phyloP scores from a whole-genome alignment of 108 stramenopile species.

The Cyclotella kingstonii region DNA sequence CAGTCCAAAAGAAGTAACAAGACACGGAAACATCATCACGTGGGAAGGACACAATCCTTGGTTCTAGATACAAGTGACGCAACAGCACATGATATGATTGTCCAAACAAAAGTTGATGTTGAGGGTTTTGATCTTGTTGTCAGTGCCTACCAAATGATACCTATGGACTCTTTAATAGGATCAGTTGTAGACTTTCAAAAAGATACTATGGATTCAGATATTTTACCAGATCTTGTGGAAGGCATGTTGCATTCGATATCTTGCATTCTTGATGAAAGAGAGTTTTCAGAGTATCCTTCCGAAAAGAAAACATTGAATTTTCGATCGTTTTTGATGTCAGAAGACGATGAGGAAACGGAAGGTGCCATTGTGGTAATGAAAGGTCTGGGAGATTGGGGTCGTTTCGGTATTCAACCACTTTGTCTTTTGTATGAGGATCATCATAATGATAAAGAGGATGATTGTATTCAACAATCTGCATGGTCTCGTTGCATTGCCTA shows the following conservation, averaged over 20 bases:
- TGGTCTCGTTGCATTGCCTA: slow-evolving; percentile 36
- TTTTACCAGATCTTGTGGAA: slow-evolving; percentile 22
- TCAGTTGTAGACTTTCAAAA: too few relatives aligned
- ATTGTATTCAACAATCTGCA: slow-evolving; percentile 12
- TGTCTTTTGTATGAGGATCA: slow-evolving; percentile 44
- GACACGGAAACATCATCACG: slow-evolving; percentile 56
- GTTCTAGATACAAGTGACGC: slow-evolving; percentile 21
- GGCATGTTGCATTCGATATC: slow-evolving; percentile 45
- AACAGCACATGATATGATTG: too few relatives aligned
- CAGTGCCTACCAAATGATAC: slow-evolving; percentile 23
- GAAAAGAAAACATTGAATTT: slow-evolving; percentile 31
- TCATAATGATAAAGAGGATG: slow-evolving; percentile 20
- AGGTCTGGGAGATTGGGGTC: slow-evolving; percentile 59
- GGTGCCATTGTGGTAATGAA: slow-evolving; percentile 53
- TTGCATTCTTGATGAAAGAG: slow-evolving; percentile 45
- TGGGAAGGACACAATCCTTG: slow-evolving; percentile 50
- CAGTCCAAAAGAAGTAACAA: slow-evolving; percentile 20
- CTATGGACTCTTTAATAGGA: slow-evolving; percentile 7
- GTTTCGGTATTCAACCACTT: slow-evolving; percentile 61
- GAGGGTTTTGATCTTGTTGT: slow-evolving; percentile 29
- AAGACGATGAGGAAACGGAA: slow-evolving; percentile 26
- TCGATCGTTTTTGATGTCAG: slow-evolving; percentile 24
- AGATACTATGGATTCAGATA: slow-evolving; percentile 9
- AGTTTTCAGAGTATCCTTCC: slow-evolving; percentile 67
- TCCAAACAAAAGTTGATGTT: slow-evolving; percentile 3